Conservation (phyloP, 805 yeast species). For the Nakazawaea holstii region DNA sequence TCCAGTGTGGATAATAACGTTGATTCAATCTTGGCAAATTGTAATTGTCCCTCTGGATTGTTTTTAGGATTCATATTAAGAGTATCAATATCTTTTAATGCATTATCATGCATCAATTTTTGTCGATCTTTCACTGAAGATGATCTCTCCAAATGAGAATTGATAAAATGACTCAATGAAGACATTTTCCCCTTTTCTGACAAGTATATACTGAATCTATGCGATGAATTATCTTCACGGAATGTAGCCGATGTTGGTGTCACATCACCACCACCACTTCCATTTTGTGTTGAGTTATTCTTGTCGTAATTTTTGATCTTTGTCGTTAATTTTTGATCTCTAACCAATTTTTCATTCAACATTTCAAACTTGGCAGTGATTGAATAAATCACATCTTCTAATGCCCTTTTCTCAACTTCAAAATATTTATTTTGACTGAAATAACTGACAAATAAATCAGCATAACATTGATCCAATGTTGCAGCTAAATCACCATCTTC, state of each 20-base stretch:
- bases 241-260: conserved; percentile 3
- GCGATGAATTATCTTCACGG: conserved; percentile 19
- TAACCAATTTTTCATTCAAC: conserved; percentile 29
- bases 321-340: conserved; percentile 27
- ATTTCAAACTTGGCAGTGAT: conserved; percentile 40
- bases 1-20: conserved; percentile 71
- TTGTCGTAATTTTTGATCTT: conserved; percentile 22
- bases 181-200: conserved; percentile 40
- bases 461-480: conserved; percentile 64
- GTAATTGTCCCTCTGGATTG: conserved; percentile 20
- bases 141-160: conserved; percentile 40
- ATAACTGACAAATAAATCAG: conserved; percentile 70
- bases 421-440: conserved; percentile 65
- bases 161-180: conserved; percentile 54
- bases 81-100: conserved; percentile 12
- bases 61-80: conserved; percentile 1
- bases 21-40: conserved; percentile 48
- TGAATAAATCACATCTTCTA: conserved; percentile 47
- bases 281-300: neutral
- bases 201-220: conserved; percentile 14
- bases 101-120: conserved; percentile 16
- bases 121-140: conserved; percentile 26
- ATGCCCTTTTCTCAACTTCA: conserved; percentile 60
- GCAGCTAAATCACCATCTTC: conserved; percentile 34
- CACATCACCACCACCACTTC: conserved; percentile 11